Conservation (phyloP, 257 asterid genomes). For the Solanum pennellii region DNA sequence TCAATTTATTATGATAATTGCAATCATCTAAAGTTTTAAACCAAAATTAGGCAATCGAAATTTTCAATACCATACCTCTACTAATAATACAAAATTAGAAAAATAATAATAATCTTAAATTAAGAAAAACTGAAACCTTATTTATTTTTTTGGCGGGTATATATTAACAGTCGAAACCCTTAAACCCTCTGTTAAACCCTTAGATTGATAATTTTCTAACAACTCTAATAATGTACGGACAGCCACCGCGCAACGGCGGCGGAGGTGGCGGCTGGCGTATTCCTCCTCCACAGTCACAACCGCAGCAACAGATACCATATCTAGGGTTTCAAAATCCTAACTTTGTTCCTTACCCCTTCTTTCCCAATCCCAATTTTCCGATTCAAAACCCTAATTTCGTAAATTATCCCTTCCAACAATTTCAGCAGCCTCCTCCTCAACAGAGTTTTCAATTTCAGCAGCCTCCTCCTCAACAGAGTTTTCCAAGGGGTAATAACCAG, state of each 20-base stretch:
- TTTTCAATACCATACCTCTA: neutral
- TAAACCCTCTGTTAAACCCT: neutral
- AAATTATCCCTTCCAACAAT: neutral
- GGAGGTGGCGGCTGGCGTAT: slow-evolving; percentile 1
- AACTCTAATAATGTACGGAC: slow-evolving; percentile 9
- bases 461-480: neutral
- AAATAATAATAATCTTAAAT: neutral
- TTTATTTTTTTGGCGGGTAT: neutral
- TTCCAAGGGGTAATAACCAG: neutral
- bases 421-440: neutral
- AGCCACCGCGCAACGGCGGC: slow-evolving; percentile 10
- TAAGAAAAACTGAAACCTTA: neutral
- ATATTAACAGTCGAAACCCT: neutral
- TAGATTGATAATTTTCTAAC: neutral
- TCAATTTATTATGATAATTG: neutral
- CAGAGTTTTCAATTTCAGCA: neutral
- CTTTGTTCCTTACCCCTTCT: neutral
- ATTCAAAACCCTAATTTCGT: neutral
- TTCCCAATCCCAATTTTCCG: neutral
- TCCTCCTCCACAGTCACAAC: slow-evolving; percentile 14
- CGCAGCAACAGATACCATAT: slow-evolving; percentile 7
- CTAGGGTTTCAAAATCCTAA: slow-evolving; percentile 15
- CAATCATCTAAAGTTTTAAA: neutral
- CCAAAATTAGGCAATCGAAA: neutral
- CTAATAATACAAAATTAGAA: neutral